Evolutionary conservation across 257 asterid species (phyloP).

Genomic region (Agastache rugosa): DNA sequence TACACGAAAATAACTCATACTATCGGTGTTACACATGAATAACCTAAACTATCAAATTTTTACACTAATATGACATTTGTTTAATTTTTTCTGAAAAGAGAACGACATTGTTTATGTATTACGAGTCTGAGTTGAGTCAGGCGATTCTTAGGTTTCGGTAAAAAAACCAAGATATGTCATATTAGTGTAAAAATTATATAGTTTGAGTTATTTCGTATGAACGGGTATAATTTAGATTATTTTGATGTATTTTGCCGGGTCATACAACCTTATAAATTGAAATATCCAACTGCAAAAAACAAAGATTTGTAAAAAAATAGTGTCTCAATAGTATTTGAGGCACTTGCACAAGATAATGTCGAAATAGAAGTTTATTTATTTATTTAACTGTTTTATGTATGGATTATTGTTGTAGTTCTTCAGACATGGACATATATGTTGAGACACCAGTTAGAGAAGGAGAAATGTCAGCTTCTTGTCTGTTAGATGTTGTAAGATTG

Average conservation of each 20-base stretch:
- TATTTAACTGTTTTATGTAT: neutral
- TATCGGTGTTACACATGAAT: too few relatives aligned
- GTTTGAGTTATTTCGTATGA: too few relatives aligned
- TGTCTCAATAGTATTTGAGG: neutral
- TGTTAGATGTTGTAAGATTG: slow-evolving; percentile 32
- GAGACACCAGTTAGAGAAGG: slow-evolving; percentile 10
- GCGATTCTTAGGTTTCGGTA: too few relatives aligned
- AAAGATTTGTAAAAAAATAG: neutral
- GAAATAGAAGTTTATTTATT: neutral
- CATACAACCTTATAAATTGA: neutral
- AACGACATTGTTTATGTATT: too few relatives aligned
- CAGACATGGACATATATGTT: slow-evolving; percentile 27
- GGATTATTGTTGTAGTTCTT: neutral
- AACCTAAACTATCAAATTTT: too few relatives aligned
- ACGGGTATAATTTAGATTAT: too few relatives aligned
- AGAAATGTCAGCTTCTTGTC: slow-evolving; percentile 25
- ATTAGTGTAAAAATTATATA: too few relatives aligned
- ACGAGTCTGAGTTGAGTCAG: too few relatives aligned
- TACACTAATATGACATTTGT: too few relatives aligned
- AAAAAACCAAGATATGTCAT: neutral
- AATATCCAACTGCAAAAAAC: neutral
- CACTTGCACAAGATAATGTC: neutral
- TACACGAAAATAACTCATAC: too few relatives aligned
- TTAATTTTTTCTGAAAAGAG: too few relatives aligned
- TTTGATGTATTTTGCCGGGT: neutral